Evolutionary conservation across 495 filamentous ascomycete species (phyloP).

Genomic region (Tetracladium marchalianum): DNA sequence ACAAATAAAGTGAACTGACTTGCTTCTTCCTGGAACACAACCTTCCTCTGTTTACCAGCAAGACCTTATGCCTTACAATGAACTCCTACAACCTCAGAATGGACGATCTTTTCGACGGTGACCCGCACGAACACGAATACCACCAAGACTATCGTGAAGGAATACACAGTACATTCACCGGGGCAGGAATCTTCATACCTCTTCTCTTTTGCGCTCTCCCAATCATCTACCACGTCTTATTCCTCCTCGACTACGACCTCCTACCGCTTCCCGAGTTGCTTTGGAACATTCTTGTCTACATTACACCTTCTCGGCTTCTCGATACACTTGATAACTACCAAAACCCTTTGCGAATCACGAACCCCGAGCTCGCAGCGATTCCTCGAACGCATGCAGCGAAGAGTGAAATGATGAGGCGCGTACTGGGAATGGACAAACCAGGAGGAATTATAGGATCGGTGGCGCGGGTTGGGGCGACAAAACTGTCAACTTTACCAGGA

Average conservation of each 20-base stretch:
- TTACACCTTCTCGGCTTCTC: slow-evolving; percentile 50
- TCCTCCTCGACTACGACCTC: slow-evolving; percentile 24
- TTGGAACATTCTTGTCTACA: slow-evolving; percentile 54
- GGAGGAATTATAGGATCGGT: slow-evolving; percentile 22
- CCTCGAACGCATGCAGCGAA: slow-evolving; percentile 44
- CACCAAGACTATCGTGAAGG: slow-evolving; percentile 19
- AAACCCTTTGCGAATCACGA: slow-evolving; percentile 15
- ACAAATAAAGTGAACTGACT: no score
- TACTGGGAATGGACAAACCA: slow-evolving; percentile 52
- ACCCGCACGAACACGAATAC: slow-evolving; percentile 13
- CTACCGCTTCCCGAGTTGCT: slow-evolving; percentile 30
- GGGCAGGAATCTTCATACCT: slow-evolving; percentile 23
- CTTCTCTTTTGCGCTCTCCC: slow-evolving; percentile 29
- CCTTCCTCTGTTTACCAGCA: background rate
- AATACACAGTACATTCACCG: background rate
- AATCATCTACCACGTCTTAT: slow-evolving; percentile 33
- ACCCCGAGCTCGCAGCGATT: slow-evolving; percentile 13
- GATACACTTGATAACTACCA: slow-evolving; percentile 41
- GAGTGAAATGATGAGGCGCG: slow-evolving; percentile 54
- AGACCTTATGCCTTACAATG: slow-evolving; percentile 20
- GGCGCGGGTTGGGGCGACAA: slow-evolving; percentile 13
- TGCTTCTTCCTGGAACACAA: background rate
- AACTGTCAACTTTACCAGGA: slow-evolving; percentile 15
- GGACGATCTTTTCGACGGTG: slow-evolving; percentile 16
- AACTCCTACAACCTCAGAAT: slow-evolving; percentile 7